Base-by-base conservation (phyloP, 192 early-diverging fungal species). In the Linnemannia hyalina region DNA sequence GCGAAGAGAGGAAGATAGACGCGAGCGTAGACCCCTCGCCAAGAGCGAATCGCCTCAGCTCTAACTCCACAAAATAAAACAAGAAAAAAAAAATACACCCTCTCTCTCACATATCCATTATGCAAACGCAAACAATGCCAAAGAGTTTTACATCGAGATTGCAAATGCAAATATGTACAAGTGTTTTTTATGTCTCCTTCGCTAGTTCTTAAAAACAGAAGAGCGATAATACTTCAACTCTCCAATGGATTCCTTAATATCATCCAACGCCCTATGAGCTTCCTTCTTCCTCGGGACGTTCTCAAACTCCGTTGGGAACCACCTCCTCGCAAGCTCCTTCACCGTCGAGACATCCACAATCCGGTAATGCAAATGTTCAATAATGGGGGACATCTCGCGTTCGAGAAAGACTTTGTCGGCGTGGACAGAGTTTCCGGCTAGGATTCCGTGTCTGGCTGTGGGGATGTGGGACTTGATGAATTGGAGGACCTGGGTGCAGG, bases 401-500 rank as follows among this genome's bases (percentile, higher is more conserved):
- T 91, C 88, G 75, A 99, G 82, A 65, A 98, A 99, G 72, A 90
- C 92, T 55, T 96, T 94, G 82, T 99, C 98, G 16, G 94, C 94
- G 83, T 99, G 98, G 23, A 99, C 96, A 52, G 96, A 95, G 90
- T 97, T 99, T 23, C 98, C 98, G 2, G 97, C 97, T 38, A 99
- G 89, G 15, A 96, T 91, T 0, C 93, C 97, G 1, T 89, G 81
- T 36, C 93, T 79, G 13, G 89, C 75, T 1, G 85, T 73, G 22
- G 93, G 91, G 81, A 97, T 92, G 87, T 97, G 93, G 32, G 89
- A 40, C 75, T 94, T 90, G 72, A 99, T 89, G 73, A 98, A 97
- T 4, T 84, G 89, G 9, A 99, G 85, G 36, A 99, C 93, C 52
- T 91, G 86, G 4, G 78, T 46, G 82, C 97, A 94, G 7, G 97